Conservation (phyloP, 768 basidiomycete species). For the Lentinus tigrinus region DNA sequence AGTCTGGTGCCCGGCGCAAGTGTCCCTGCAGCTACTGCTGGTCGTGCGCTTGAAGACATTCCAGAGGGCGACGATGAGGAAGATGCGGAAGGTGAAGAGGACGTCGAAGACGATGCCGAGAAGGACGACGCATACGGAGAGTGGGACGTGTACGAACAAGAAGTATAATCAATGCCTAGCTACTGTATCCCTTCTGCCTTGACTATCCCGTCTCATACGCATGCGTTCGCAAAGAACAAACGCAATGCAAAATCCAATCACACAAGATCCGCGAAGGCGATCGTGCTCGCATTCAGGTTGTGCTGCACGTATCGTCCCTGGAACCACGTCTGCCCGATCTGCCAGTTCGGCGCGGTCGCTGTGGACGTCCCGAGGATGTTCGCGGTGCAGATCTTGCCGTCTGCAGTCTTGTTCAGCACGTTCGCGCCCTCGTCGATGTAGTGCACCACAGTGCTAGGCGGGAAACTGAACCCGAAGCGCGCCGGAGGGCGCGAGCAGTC, state of each 20-base stretch:
- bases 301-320: slow-evolving; percentile 18
- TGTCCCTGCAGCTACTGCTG: slow-evolving; percentile 21
- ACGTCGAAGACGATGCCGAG: slow-evolving; percentile 31
- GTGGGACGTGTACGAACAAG: slow-evolving; percentile 70
- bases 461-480: slow-evolving; percentile 18
- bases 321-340: slow-evolving; percentile 19
- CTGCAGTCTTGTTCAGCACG: slow-evolving; percentile 15
- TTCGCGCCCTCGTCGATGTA: slow-evolving; percentile 14
- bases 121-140: slow-evolving; percentile 41
- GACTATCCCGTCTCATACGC: no score
- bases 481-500: slow-evolving; percentile 12
- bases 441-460: slow-evolving; percentile 11
- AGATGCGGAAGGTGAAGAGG: slow-evolving; percentile 23
- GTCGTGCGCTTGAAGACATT: slow-evolving; percentile 30
- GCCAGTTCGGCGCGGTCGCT: slow-evolving; percentile 6
- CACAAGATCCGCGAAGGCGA: slow-evolving; percentile 11
- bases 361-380: slow-evolving; percentile 17
- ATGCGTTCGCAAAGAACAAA: no score
- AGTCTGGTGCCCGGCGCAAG: slow-evolving; percentile 7
- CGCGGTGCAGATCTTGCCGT: slow-evolving; percentile 13
- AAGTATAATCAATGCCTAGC: slow-evolving; percentile 39
- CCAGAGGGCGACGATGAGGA: slow-evolving; percentile 23
- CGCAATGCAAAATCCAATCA: no score
- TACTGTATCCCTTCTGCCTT: no score
- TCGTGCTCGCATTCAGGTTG: slow-evolving; percentile 7